A percentile compares a stretch with the other conserved stretches of the same genome.
Conservation (phyloP, 106 monocot genomes). For the Phalaenopsis aphrodite region DNA sequence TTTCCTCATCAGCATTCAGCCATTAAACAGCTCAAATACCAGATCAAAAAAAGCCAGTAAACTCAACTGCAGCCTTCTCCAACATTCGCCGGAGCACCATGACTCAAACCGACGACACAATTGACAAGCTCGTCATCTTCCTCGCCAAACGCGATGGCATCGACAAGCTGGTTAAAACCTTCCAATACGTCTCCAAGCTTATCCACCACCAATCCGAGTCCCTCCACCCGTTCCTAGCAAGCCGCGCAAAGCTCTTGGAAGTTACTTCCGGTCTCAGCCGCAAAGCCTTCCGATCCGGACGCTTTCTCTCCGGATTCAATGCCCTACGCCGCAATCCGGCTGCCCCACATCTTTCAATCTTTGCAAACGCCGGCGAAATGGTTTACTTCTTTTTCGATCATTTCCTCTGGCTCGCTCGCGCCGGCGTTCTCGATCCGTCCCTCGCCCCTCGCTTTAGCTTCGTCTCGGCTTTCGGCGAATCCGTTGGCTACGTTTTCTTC, state of each 20-base stretch:
- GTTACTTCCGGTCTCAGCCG: conserved; percentile 82
- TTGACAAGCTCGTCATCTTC: conserved; percentile 98
- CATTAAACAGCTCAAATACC: too few species aligned
- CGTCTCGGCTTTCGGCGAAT: conserved; percentile 85
- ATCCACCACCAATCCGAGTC: conserved; percentile 45
- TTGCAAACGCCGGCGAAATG: conserved; percentile 94
- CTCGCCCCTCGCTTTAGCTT: conserved; percentile 71
- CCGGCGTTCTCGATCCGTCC: conserved; percentile 50
- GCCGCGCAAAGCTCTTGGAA: conserved; percentile 77
- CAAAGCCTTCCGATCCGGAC: conserved; percentile 85
- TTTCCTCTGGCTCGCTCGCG: conserved; percentile 66
- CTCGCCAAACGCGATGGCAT: conserved; percentile 99
- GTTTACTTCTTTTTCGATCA: conserved; percentile 99
- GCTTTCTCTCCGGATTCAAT: conserved; percentile 95
- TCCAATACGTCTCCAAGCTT: conserved; percentile 97
- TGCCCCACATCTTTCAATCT: conserved; percentile 43
- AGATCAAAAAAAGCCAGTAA: too few species aligned
- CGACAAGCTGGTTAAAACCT: conserved; percentile 98
- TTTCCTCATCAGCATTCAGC: too few species aligned
- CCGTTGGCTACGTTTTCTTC: conserved; percentile 82
- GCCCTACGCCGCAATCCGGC: conserved; percentile 55
- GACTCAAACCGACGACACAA: conserved; percentile 40
- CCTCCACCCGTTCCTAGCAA: conserved; percentile 33
- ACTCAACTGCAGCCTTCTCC: not conserved
- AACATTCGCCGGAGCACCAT: conserved; percentile 9